Evolutionary conservation across 306 rosid genomes (phyloP).

Genomic region (Pterocarpus santalinus): DNA sequence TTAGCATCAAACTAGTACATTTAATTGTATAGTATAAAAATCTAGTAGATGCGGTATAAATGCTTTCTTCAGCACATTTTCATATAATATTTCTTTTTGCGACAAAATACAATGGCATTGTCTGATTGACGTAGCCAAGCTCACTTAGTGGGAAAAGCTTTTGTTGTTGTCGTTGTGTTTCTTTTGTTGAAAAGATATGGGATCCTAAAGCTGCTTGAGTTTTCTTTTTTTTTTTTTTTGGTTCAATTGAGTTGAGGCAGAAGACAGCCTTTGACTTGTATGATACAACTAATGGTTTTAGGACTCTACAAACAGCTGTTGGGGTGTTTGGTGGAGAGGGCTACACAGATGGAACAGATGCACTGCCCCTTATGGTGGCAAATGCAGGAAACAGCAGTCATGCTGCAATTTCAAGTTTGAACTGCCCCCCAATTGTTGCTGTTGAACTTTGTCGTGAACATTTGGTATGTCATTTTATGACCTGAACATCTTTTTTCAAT

Average conservation of each 20-base stretch:
- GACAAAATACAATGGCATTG: not conserved
- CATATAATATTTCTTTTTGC: not conserved
- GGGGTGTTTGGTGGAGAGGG: conserved; percentile 82
- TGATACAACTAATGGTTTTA: conserved; percentile 39
- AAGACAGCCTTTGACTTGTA: conserved; percentile 4
- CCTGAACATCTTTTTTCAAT: not conserved
- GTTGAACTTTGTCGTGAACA: conserved; percentile 88
- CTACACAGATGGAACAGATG: conserved; percentile 59
- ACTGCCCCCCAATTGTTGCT: conserved; percentile 78
- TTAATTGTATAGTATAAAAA: not conserved
- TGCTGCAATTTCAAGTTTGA: conserved; percentile 70
- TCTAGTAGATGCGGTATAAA: not conserved
- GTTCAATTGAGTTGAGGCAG: too few species aligned
- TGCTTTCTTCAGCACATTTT: not conserved
- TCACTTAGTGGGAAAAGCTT: not conserved
- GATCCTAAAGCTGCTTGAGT: not conserved
- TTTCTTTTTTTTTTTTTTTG: too few species aligned
- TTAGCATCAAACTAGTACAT: not conserved
- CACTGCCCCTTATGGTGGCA: conserved; percentile 69
- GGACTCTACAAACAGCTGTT: conserved; percentile 94
- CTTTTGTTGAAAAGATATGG: not conserved
- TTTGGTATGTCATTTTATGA: conserved; percentile 60
- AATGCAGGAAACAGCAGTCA: conserved; percentile 72
- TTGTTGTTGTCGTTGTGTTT: not conserved
- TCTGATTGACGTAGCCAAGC: not conserved